Conservation (phyloP, 164 flowering plant genomes). For the Liquidambar formosana region DNA sequence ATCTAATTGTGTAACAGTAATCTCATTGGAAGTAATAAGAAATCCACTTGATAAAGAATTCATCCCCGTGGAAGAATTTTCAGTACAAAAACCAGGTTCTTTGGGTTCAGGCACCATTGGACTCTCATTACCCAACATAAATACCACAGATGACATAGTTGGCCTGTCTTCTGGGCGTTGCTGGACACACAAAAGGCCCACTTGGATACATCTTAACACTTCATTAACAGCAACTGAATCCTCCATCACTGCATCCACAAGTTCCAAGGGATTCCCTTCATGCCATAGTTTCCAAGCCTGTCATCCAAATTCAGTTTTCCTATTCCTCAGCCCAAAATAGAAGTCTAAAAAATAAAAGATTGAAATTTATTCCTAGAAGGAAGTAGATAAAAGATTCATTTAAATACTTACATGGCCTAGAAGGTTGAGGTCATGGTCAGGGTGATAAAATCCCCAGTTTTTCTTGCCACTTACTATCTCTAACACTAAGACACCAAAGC, state of each 20-base stretch:
- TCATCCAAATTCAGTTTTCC: not conserved
- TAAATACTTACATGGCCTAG: constrained; percentile 31
- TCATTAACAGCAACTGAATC: not conserved
- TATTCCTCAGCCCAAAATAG: too few relatives aligned
- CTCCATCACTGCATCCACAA: constrained; percentile 10
- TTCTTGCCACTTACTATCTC: constrained; percentile 40
- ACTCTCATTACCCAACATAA: constrained; percentile 18
- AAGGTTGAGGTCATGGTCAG: constrained; percentile 25
- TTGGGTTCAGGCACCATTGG: constrained; percentile 9
- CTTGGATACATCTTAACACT: constrained; percentile 24
- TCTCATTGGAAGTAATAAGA: constrained; percentile 4
- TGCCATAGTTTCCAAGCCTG: constrained; percentile 36
- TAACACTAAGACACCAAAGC: constrained; percentile 47
- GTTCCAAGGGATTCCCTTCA: constrained; percentile 17
- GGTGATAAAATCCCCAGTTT: constrained; percentile 30
- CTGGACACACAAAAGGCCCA: constrained; percentile 31
- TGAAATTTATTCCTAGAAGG: too few relatives aligned
- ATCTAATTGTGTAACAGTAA: constrained; percentile 20
- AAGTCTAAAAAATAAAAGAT: not conserved
- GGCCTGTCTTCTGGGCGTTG: constrained; percentile 25
- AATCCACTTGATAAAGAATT: constrained; percentile 7
- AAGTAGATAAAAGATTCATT: not conserved
- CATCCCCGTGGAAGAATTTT: not conserved
- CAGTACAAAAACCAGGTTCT: constrained; percentile 25
- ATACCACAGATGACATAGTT: constrained; percentile 21